phyloP scores from a whole-genome alignment of 2,329 filamentous ascomycete genomes.

The Penicillium hordei region DNA sequence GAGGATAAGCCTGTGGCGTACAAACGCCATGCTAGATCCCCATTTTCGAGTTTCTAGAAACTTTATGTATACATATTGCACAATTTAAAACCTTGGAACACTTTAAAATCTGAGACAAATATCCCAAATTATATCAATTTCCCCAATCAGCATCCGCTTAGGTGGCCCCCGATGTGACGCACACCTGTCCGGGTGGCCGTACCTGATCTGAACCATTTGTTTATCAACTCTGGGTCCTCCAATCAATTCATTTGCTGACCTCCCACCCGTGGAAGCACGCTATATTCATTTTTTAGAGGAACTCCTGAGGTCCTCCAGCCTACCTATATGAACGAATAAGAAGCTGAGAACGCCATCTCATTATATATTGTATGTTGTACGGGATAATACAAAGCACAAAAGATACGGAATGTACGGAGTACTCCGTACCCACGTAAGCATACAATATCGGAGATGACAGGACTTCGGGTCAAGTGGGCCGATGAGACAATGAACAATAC shows the following conservation, averaged over 20 bases:
- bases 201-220: slow-evolving; percentile 1
- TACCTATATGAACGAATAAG: background rate
- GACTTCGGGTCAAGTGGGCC: background rate
- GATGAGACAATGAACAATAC: background rate
- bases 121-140: background rate
- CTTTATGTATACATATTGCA: background rate
- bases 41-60: slow-evolving; percentile 6
- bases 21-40: slow-evolving; percentile 3
- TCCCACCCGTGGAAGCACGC: background rate
- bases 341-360: background rate
- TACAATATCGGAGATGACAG: background rate
- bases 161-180: background rate
- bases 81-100: background rate
- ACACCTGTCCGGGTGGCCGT: background rate
- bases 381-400: background rate
- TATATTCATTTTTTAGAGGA: background rate
- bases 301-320: background rate
- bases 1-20: slow-evolving; percentile 12
- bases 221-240: background rate
- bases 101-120: background rate
- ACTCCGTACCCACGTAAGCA: background rate
- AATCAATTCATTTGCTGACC: background rate
- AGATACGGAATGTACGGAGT: background rate
- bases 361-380: background rate
- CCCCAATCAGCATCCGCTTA: background rate